phyloP scores from a whole-genome alignment of 1,139 yeast genomes.

The Blastobotrys persicus region DNA sequence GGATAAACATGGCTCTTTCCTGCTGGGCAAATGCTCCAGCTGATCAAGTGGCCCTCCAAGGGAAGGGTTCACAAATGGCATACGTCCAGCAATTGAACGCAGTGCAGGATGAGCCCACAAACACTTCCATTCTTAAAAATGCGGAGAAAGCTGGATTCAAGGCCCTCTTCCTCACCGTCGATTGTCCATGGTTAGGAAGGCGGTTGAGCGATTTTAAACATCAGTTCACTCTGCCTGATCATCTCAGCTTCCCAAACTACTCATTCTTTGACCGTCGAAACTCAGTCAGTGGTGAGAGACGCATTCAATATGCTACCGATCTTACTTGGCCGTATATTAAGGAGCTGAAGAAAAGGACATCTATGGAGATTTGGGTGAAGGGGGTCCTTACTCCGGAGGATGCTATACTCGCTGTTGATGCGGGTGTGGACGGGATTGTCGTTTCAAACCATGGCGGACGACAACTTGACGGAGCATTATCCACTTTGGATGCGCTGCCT shows the following conservation, averaged over 20 bases:
- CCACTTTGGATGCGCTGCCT: slow-evolving; percentile 62
- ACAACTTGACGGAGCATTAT: slow-evolving; percentile 59
- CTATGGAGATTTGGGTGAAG: slow-evolving; percentile 44
- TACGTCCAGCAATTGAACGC: slow-evolving; percentile 51
- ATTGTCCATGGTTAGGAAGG: slow-evolving; percentile 65
- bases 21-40: slow-evolving; percentile 35
- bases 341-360: slow-evolving; percentile 19
- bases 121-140: slow-evolving; percentile 44
- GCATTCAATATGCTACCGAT: too few species aligned
- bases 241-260: too few species aligned
- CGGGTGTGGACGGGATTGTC: slow-evolving; percentile 61
- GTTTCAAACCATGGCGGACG: slow-evolving; percentile 73
- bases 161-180: slow-evolving; percentile 64
- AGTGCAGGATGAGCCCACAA: slow-evolving; percentile 44
- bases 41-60: slow-evolving; percentile 36
- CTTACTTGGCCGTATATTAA: too few species aligned
- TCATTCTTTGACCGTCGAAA: too few species aligned
- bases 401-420: slow-evolving; percentile 53
- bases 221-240: slow-evolving; percentile 44
- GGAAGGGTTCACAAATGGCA: slow-evolving; percentile 33
- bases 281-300: too few species aligned
- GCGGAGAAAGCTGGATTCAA: slow-evolving; percentile 56
- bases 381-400: slow-evolving; percentile 64
- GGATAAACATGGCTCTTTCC: slow-evolving; percentile 39
- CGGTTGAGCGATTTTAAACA: slow-evolving; percentile 54